Conservation (phyloP, 495 filamentous ascomycete species). For the Monascus purpureus region DNA sequence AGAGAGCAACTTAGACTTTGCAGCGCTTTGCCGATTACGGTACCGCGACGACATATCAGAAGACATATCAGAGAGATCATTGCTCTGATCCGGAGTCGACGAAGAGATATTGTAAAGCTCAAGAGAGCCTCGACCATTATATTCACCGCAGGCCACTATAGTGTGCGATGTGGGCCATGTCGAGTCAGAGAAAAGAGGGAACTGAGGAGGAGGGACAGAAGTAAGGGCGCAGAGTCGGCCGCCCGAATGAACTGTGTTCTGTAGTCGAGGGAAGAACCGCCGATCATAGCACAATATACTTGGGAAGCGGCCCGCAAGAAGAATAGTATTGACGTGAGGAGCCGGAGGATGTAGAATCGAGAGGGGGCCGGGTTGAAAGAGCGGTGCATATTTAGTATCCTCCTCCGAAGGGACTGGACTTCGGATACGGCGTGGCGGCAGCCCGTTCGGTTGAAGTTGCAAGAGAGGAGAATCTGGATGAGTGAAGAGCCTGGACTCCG, state of each 20-base stretch:
- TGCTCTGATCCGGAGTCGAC: slow-evolving; percentile 8
- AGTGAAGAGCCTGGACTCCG: slow-evolving; percentile 20
- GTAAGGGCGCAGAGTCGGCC: slow-evolving; percentile 67
- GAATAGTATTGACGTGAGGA: slow-evolving; percentile 33
- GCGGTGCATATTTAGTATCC: slow-evolving; percentile 47
- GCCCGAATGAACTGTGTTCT: slow-evolving; percentile 68
- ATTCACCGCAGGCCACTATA: slow-evolving; percentile 80
- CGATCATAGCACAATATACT: slow-evolving; percentile 84
- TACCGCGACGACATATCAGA: slow-evolving; percentile 24
- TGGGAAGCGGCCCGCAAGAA: slow-evolving; percentile 74
- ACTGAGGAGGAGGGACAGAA: slow-evolving; percentile 51
- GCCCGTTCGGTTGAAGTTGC: slow-evolving; percentile 24
- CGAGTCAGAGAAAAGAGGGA: slow-evolving; percentile 33
- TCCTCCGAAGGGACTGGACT: slow-evolving; percentile 23
- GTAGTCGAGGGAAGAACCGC: slow-evolving; percentile 67
- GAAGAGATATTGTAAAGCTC: slow-evolving; percentile 63
- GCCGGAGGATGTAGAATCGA: slow-evolving; percentile 64
- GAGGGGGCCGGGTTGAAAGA: slow-evolving; percentile 69
- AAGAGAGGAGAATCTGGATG: slow-evolving; percentile 25
- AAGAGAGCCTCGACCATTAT: slow-evolving; percentile 81
- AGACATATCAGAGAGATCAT: slow-evolving; percentile 15
- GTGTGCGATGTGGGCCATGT: slow-evolving; percentile 40
- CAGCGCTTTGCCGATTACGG: slow-evolving; percentile 75
- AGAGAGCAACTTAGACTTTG: slow-evolving; percentile 67
- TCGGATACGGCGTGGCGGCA: slow-evolving; percentile 28